A percentile compares a stretch with the other conserved stretches of the same genome.
Evolutionary conservation across 495 filamentous ascomycete species (phyloP).

Genomic region (Collariella sp.): DNA sequence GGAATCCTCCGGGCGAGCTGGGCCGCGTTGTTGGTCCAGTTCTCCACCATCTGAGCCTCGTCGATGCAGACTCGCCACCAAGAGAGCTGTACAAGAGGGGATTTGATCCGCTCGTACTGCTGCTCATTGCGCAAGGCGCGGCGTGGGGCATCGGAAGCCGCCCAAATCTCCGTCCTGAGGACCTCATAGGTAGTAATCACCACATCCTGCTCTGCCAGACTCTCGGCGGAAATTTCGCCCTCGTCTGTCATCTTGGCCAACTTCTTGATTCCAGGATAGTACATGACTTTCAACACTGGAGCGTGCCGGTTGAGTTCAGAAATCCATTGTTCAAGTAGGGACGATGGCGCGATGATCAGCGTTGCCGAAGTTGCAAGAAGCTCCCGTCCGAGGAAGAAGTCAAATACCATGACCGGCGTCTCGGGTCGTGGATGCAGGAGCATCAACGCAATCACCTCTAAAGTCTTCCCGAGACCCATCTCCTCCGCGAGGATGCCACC

Average conservation of each 20-base stretch:
- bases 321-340: slow-evolving; percentile 81
- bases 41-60: slow-evolving; percentile 94
- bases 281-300: slow-evolving; percentile 30
- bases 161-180: slow-evolving; percentile 69
- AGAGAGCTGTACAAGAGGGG: slow-evolving; percentile 65
- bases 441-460: slow-evolving; percentile 77
- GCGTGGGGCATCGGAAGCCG: slow-evolving; percentile 52
- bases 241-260: slow-evolving; percentile 19
- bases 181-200: slow-evolving; percentile 82
- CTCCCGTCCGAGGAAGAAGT: slow-evolving; percentile 25
- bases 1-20: slow-evolving; percentile 72
- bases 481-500: slow-evolving; percentile 82
- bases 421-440: slow-evolving; percentile 46
- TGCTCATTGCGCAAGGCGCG: slow-evolving; percentile 58
- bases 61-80: slow-evolving; percentile 96
- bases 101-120: slow-evolving; percentile 57
- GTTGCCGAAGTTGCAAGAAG: slow-evolving; percentile 54
- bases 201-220: slow-evolving; percentile 56
- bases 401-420: slow-evolving; percentile 10
- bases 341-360: slow-evolving; percentile 76
- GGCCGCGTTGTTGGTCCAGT: slow-evolving; percentile 74
- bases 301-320: slow-evolving; percentile 64
- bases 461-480: slow-evolving; percentile 93
- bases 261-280: slow-evolving; percentile 42
- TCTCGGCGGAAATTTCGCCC: slow-evolving; percentile 38